Evolutionary conservation across 2,329 filamentous ascomycete genomes (phyloP).

Genomic region (Lecanicillium sp.): DNA sequence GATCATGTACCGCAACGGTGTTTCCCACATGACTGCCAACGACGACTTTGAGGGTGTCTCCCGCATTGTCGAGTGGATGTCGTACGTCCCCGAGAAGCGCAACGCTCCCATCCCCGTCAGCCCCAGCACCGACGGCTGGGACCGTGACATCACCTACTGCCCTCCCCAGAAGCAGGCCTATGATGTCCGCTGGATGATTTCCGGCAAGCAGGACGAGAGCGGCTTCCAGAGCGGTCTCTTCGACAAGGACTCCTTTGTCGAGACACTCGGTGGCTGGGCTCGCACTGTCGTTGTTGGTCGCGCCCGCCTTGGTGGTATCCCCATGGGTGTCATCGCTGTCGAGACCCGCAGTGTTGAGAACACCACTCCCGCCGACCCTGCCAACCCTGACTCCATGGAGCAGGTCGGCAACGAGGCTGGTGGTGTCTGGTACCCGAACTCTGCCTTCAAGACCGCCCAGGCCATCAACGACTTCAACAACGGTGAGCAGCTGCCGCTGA

Average conservation of each 20-base stretch:
- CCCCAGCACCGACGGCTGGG: constrained; percentile 79
- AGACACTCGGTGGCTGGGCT: constrained; percentile 94
- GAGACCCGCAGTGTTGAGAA: constrained; percentile 97
- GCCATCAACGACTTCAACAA: constrained; percentile 99
- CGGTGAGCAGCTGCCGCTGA: constrained; percentile 93
- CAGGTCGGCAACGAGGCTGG: constrained; percentile 91
- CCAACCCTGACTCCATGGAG: constrained; percentile 97
- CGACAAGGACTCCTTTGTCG: constrained; percentile 93
- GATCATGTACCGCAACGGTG: constrained; percentile 99
- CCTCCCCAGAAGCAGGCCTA: constrained; percentile 78
- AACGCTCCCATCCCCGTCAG: constrained; percentile 89
- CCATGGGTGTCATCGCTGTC: constrained; percentile 95
- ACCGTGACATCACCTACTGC: constrained; percentile 83
- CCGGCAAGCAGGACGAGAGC: constrained; percentile 72
- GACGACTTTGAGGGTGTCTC: constrained; percentile 97
- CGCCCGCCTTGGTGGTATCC: constrained; percentile 92
- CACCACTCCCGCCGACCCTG: constrained; percentile 90
- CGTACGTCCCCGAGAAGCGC: constrained; percentile 94
- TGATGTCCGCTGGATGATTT: constrained; percentile 91
- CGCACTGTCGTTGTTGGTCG: constrained; percentile 94
- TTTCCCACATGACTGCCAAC: constrained; percentile 96
- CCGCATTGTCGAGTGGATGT: constrained; percentile 98
- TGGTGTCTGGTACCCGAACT: constrained; percentile 99
- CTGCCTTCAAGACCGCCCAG: constrained; percentile 98
- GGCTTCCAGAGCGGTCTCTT: constrained; percentile 84